Percentiles rank a stretch among this genome's conserved stretches.
Evolutionary conservation across 441 rosid genomes (phyloP).

Genomic region (Viola pubescens): DNA sequence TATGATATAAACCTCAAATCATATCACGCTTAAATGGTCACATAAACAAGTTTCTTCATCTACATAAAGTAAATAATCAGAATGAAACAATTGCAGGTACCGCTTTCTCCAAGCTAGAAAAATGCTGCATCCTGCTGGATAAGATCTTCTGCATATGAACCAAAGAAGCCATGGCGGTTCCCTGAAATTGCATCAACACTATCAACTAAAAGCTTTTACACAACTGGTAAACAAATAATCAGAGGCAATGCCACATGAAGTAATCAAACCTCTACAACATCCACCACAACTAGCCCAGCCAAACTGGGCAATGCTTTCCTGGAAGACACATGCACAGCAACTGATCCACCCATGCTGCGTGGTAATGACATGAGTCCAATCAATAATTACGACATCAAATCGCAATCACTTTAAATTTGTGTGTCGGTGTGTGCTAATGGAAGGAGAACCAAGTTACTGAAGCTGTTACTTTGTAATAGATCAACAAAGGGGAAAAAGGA

Average conservation of each 20-base stretch:
- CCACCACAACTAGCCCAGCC: slow-evolving; percentile 89
- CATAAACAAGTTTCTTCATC: background rate
- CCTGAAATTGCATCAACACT: slow-evolving; percentile 41
- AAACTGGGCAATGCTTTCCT: slow-evolving; percentile 55
- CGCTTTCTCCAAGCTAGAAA: slow-evolving; percentile 78
- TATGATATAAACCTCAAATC: background rate
- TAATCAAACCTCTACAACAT: slow-evolving; percentile 89
- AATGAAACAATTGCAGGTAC: slow-evolving; percentile 29
- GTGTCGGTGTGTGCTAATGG: no score
- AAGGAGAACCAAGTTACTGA: no score
- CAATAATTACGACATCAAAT: slow-evolving; percentile 3
- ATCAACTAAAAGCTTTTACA: slow-evolving; percentile 12
- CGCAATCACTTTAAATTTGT: no score
- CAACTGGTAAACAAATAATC: slow-evolving; percentile 16
- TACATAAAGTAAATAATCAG: background rate
- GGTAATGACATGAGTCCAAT: slow-evolving; percentile 15
- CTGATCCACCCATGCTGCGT: slow-evolving; percentile 95
- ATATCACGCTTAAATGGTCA: background rate
- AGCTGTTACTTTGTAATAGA: no score
- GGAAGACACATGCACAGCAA: slow-evolving; percentile 94
- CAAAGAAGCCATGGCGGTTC: slow-evolving; percentile 91
- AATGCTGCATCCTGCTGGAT: slow-evolving; percentile 82
- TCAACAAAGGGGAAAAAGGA: no score
- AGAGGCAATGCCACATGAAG: slow-evolving; percentile 7
- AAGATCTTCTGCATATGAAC: slow-evolving; percentile 91